Conservation (phyloP, 495 filamentous ascomycete genomes). For the Rhypophila decipiens region DNA sequence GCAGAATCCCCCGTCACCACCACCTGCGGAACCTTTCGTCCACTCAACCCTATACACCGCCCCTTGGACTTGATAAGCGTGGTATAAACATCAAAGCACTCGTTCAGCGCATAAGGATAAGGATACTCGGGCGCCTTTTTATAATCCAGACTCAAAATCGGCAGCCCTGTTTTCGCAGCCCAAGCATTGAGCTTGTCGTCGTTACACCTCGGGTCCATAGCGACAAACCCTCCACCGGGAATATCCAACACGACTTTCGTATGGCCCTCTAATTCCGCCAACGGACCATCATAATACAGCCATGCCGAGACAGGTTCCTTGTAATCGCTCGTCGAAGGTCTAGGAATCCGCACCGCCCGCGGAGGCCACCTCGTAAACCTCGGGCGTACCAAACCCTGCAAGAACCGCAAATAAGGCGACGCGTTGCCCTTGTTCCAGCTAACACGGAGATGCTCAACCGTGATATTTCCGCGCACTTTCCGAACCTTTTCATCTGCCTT, state of each 20-base stretch:
- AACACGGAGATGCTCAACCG: slow-evolving; percentile 84
- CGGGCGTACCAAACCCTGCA: slow-evolving; percentile 69
- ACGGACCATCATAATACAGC: slow-evolving; percentile 89
- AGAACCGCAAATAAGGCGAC: slow-evolving; percentile 69
- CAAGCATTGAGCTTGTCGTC: slow-evolving; percentile 90
- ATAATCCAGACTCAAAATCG: slow-evolving; percentile 87
- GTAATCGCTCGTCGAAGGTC: slow-evolving; percentile 72
- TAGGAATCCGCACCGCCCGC: slow-evolving; percentile 72
- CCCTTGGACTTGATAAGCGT: slow-evolving; percentile 70
- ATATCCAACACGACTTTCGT: slow-evolving; percentile 81
- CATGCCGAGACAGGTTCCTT: slow-evolving; percentile 77
- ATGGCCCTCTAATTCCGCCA: slow-evolving; percentile 69
- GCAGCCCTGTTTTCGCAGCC: slow-evolving; percentile 77
- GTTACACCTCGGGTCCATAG: slow-evolving; percentile 84
- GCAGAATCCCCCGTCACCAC: slow-evolving; percentile 88
- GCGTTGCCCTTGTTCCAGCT: slow-evolving; percentile 86
- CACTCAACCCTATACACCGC: slow-evolving; percentile 77
- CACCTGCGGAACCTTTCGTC: slow-evolving; percentile 61
- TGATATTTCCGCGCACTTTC: slow-evolving; percentile 76
- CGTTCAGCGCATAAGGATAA: slow-evolving; percentile 91
- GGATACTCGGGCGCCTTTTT: slow-evolving; percentile 91
- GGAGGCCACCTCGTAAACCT: slow-evolving; percentile 71
- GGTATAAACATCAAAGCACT: slow-evolving; percentile 92
- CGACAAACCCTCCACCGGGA: slow-evolving; percentile 91
- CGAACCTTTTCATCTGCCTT: slow-evolving; percentile 96